phyloP scores from a whole-genome alignment of 768 basidiomycete genomes.

The Termitomyces titanicus region DNA sequence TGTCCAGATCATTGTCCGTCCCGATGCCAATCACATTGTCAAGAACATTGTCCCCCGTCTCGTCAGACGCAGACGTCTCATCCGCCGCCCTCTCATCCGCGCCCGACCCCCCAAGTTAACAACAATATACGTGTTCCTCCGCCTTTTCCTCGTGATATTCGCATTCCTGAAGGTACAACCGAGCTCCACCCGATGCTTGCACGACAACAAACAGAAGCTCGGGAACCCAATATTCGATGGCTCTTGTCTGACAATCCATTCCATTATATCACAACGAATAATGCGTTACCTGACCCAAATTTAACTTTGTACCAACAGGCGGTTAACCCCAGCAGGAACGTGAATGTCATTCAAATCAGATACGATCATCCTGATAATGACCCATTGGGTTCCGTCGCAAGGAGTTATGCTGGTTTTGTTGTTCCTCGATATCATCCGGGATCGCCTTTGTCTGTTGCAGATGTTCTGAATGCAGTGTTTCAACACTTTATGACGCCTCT shows the following conservation, averaged over 20 bases:
- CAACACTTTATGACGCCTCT: background rate
- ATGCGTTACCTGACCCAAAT: background rate
- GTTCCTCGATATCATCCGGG: background rate
- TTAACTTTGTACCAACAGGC: background rate
- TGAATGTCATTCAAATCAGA: background rate
- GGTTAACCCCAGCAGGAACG: background rate
- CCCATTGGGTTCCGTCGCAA: background rate
- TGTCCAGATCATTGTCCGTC: background rate
- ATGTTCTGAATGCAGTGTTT: background rate
- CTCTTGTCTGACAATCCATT: slow-evolving; percentile 1
- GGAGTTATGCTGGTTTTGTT: background rate
- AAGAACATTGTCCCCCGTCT: background rate
- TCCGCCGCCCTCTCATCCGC: background rate
- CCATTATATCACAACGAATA: background rate
- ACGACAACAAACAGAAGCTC: background rate
- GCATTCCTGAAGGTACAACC: too few relatives aligned
- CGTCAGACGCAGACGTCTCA: too few relatives aligned
- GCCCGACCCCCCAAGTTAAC: too few relatives aligned
- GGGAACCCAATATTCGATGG: background rate
- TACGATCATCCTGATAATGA: background rate
- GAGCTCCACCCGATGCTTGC: slow-evolving; percentile 2
- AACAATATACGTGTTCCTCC: too few relatives aligned
- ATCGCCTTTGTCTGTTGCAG: background rate
- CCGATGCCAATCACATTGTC: too few relatives aligned
- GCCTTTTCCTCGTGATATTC: background rate